Evolutionary conservation across 1,139 yeast genomes (phyloP), one percentile per base, ranked within the genome.

Genomic region (Starmera stellimalicola): DNA sequence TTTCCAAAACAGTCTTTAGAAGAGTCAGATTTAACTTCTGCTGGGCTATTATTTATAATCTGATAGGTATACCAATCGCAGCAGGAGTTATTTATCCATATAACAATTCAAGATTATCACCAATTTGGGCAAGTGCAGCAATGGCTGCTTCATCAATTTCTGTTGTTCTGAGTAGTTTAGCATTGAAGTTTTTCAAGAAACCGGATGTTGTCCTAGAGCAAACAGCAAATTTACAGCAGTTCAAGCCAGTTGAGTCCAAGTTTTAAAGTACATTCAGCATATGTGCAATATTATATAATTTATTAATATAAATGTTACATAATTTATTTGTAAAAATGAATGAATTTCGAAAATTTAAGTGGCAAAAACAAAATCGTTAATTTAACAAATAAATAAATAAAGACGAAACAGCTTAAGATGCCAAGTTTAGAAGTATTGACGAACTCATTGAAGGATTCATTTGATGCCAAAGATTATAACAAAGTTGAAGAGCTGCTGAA

Each of bases 51-150:
- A 47, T 70, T 12, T 72, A 72, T 51, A 73, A 72, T 43, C 42
- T 62, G 42, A 62, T 72, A 37, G 78, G 78, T 6, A 55, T 74
- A 23, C 80, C 81, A 0, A 68, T 74, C 36, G 78, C 81, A 3
- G 79, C 80, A 12, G 80, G 81, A 7, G 78, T 71, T 4, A 68
- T 73, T 17, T 73, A 71, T 45, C 79, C 78, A 0, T 66, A 68
- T 37, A 48, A 65, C 6, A 68, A 71, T 42, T 61, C 73, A 7
- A 52, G 78, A 36, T 54, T 73, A 37, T 65, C 67, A 32, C 81
- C 81, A 0, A 76, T 71, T 7, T 74, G 81, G 80, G 77, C 79
- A 4, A 69, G 77, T 59, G 75, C 75, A 10, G 79, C 79, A 1
- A 73, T 74, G 80, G 80, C 80, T 0, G 62, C 67, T n/a, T 69